Percentiles rank a stretch among this genome's conserved stretches.
These are phyloP conservation scores for Torulaspora maleeae DNA, from an alignment of 805 yeast genomes.

Conservation along the genomic window DNA sequence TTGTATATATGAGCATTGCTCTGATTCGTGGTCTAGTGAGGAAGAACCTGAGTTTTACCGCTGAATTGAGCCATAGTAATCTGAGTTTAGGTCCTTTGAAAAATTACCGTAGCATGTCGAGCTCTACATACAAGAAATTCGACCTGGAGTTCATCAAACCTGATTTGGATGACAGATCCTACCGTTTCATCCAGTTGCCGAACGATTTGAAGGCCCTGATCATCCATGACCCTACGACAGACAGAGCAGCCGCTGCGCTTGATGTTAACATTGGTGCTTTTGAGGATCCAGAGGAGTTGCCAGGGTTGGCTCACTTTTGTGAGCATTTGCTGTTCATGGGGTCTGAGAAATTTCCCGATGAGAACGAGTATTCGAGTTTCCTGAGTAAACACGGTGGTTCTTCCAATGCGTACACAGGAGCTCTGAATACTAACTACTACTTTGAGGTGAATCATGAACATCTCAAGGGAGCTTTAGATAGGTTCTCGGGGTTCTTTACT, in stretches of 20 bases:
- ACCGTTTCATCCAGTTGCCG: conserved; percentile 56
- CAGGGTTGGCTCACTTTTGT: conserved; percentile 78
- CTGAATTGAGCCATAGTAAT: background rate
- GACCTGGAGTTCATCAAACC: conserved; percentile 37
- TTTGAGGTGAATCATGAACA: conserved; percentile 77
- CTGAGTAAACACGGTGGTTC: conserved; percentile 81
- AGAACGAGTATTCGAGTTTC: conserved; percentile 71
- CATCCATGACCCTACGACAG: conserved; percentile 65
- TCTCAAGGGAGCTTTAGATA: conserved; percentile 81
- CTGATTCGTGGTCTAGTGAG: conserved; percentile 4
- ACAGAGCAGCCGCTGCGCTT: conserved; percentile 72
- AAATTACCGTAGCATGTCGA: conserved; percentile 5
- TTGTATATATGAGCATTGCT: conserved; percentile 13
- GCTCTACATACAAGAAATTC: conserved; percentile 14
- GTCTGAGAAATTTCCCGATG: conserved; percentile 69
- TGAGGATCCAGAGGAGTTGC: conserved; percentile 56
- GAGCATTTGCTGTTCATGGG: conserved; percentile 78
- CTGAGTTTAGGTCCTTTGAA: background rate
- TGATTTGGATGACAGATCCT: conserved; percentile 66
- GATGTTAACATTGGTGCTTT: conserved; percentile 78
- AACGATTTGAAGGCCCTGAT: conserved; percentile 58
- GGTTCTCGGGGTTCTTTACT: conserved; percentile 90
- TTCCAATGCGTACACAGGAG: conserved; percentile 88
- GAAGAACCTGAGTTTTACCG: background rate
- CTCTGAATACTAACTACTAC: conserved; percentile 84